Percentiles rank a stretch among this genome's conserved stretches.
Evolutionary conservation across 2,329 filamentous ascomycete species (phyloP).

Genomic region (Blastomyces silverae): DNA sequence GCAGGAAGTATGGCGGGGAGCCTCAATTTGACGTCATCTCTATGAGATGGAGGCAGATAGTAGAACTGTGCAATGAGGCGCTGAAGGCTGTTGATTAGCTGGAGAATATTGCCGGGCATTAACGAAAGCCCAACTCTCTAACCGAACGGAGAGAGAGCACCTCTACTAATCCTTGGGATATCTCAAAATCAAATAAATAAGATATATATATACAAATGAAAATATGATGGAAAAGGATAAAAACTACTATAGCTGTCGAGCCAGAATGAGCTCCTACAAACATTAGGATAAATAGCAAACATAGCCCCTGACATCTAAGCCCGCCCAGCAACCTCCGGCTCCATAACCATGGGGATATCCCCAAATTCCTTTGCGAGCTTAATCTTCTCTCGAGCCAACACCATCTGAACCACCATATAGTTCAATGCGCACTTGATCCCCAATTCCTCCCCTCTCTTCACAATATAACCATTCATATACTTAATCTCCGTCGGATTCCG

Average conservation of each 20-base stretch:
- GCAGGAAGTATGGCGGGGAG: conserved; percentile 18
- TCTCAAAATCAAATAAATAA: not conserved
- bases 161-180: not conserved
- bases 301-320: not conserved
- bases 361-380: conserved; percentile 29
- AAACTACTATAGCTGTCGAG: not conserved
- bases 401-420: conserved; percentile 62
- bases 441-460: conserved; percentile 62
- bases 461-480: conserved; percentile 83
- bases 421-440: conserved; percentile 68
- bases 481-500: conserved; percentile 67
- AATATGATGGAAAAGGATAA: not conserved
- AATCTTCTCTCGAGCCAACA: conserved; percentile 61
- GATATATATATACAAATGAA: not conserved
- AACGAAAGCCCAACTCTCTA: not conserved
- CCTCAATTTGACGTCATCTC: conserved; percentile 28
- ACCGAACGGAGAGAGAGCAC: not conserved
- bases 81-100: conserved; percentile 15
- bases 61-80: conserved; percentile 29
- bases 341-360: conserved; percentile 30
- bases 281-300: not conserved
- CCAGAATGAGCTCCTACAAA: not conserved
- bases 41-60: conserved; percentile 38
- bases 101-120: not conserved
- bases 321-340: not conserved